A percentile compares a stretch with the other conserved stretches of the same genome.
phyloP scores from a whole-genome alignment of 345 rosid genomes.

The Eucalyptus tenuipes region DNA sequence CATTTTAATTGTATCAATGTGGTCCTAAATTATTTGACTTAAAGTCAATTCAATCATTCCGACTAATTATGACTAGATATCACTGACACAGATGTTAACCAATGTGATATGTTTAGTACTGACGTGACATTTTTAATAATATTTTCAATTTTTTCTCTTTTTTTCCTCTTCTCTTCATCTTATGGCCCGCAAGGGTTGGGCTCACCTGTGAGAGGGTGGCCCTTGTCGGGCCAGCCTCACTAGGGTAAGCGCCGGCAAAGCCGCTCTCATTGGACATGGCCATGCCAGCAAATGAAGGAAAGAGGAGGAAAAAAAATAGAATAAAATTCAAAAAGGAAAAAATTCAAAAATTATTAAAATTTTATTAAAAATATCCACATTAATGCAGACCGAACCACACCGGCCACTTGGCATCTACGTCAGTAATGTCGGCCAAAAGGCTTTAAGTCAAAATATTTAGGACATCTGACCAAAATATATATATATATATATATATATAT shows the following conservation, averaged over 20 bases:
- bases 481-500: too few species aligned
- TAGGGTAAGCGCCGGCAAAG: not conserved
- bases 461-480: too few species aligned
- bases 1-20: fast-evolving
- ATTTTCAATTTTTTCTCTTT: too few species aligned
- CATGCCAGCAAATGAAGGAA: fast-evolving
- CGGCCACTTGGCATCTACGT: fast-evolving
- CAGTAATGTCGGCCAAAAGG: fast-evolving
- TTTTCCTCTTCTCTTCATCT: not conserved
- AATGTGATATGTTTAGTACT: fast-evolving
- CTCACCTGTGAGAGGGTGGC: not conserved
- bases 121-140: fast-evolving
- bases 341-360: too few species aligned
- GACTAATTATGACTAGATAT: fast-evolving
- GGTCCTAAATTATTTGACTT: not conserved
- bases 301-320: too few species aligned
- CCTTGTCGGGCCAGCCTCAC: not conserved
- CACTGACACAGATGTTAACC: fast-evolving
- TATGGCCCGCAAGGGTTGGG: fast-evolving
- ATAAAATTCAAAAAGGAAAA: too few species aligned
- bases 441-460: too few species aligned
- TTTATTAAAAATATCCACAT: not conserved
- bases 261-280: not conserved
- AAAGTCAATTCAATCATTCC: too few species aligned
- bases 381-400: fast-evolving